These are phyloP conservation scores for Leccinum olivaceoglutinosum DNA, from an alignment of 1,284 basidiomycete genomes.

Conservation along the genomic window DNA sequence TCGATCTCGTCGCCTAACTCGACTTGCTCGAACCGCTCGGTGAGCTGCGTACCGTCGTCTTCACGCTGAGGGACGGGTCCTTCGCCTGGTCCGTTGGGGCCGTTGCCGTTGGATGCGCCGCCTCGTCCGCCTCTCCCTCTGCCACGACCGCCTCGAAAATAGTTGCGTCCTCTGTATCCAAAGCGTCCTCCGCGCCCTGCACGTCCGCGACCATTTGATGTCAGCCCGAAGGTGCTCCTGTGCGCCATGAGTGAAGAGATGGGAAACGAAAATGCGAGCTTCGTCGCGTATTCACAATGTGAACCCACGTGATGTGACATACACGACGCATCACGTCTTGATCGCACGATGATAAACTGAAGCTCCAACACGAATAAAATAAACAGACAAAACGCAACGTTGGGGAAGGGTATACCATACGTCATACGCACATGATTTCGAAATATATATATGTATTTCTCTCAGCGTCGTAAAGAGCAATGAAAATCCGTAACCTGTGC, in stretches of 20 bases:
- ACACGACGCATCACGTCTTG: slow-evolving; percentile 22
- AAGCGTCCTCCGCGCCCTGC: slow-evolving; percentile 42
- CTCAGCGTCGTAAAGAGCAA: neutral
- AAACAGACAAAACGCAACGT: neutral
- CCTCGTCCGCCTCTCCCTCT: slow-evolving; percentile 50
- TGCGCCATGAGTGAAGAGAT: slow-evolving; percentile 27
- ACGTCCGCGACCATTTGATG: slow-evolving; percentile 34
- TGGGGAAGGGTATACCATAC: slow-evolving; percentile 14
- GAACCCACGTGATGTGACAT: slow-evolving; percentile 24
- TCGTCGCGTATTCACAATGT: slow-evolving; percentile 2
- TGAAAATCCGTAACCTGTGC: slow-evolving; percentile 23
- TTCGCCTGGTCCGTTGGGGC: slow-evolving; percentile 35
- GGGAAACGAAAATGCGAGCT: neutral
- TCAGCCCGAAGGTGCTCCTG: slow-evolving; percentile 29
- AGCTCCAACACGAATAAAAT: neutral
- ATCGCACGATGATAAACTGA: neutral
- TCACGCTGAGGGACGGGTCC: slow-evolving; percentile 61
- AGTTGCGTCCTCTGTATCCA: slow-evolving; percentile 39
- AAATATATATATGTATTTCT: neutral
- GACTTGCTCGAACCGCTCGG: slow-evolving; percentile 80
- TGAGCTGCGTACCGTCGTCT: slow-evolving; percentile 81
- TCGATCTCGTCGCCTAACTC: slow-evolving; percentile 83
- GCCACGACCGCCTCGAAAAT: slow-evolving; percentile 36
- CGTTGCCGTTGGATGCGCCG: slow-evolving; percentile 32
- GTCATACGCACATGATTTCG: slow-evolving; percentile 11